These are phyloP conservation scores for Citrus reticulata DNA, from an alignment of 345 rosid species.

Conservation along the genomic window DNA sequence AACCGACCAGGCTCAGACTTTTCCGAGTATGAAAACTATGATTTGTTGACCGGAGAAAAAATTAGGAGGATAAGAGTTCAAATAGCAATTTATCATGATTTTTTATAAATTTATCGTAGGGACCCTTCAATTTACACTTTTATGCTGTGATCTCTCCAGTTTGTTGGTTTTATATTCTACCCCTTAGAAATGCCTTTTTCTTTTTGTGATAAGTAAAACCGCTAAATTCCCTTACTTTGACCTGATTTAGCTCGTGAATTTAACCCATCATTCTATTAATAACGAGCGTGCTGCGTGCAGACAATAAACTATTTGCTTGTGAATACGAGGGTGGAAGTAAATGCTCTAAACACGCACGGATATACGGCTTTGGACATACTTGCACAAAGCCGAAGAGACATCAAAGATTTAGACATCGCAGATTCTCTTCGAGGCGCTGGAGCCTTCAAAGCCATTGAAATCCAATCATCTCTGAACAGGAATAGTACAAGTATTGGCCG, in stretches of 20 bases:
- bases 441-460: not conserved
- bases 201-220: too few species aligned
- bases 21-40: too few species aligned
- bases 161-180: too few species aligned
- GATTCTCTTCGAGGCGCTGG: slow-evolving; percentile 15
- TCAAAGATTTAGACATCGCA: slow-evolving; percentile 22
- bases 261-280: not conserved
- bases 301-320: slow-evolving; percentile 12
- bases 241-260: not conserved
- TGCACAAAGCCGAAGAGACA: slow-evolving; percentile 9
- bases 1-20: too few species aligned
- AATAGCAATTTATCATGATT: not conserved
- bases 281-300: slow-evolving; percentile 16
- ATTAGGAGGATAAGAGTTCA: too few species aligned
- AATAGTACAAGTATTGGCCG: not conserved
- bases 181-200: too few species aligned
- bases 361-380: slow-evolving; percentile 23
- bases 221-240: not conserved
- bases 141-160: not conserved
- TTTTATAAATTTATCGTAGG: too few species aligned
- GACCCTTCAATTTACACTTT: not conserved
- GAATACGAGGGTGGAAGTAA: slow-evolving; percentile 11
- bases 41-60: too few species aligned
- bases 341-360: slow-evolving; percentile 23
- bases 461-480: not conserved